Percentiles rank a stretch among this genome's conserved stretches.
Conservation (phyloP, 352 stramenopile genomes). For the Pythium dissimile region DNA sequence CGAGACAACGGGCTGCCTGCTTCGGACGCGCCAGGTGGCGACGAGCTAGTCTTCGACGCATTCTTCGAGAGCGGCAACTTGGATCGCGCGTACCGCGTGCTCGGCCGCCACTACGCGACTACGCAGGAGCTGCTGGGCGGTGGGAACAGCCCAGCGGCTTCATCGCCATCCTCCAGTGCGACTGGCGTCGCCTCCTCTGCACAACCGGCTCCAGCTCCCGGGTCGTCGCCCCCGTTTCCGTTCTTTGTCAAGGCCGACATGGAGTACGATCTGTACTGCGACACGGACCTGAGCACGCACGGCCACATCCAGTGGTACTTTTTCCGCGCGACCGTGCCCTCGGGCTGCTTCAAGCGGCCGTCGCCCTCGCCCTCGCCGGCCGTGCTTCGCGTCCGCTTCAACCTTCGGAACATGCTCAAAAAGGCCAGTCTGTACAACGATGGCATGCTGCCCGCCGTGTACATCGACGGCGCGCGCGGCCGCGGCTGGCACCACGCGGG, state of each 20-base stretch:
- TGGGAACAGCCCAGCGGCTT: background rate
- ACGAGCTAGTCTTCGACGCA: constrained; percentile 53
- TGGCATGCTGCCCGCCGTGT: constrained; percentile 82
- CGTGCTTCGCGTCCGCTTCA: constrained; percentile 56
- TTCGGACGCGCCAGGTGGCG: background rate
- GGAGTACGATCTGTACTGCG: constrained; percentile 77
- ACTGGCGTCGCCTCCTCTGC: background rate
- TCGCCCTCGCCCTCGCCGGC: background rate
- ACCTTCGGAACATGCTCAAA: constrained; percentile 88
- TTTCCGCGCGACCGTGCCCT: constrained; percentile 48
- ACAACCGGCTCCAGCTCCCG: too few relatives aligned
- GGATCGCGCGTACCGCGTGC: constrained; percentile 58
- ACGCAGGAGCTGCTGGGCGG: constrained; percentile 32
- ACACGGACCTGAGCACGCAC: constrained; percentile 64
- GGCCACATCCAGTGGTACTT: constrained; percentile 91
- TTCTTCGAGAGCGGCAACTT: constrained; percentile 82
- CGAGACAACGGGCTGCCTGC: too few relatives aligned
- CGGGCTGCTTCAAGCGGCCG: background rate
- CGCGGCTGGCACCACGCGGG: constrained; percentile 74
- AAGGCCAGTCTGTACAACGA: constrained; percentile 83
- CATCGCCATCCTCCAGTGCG: background rate
- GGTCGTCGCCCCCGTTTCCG: constrained; percentile 32
- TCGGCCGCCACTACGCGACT: constrained; percentile 48
- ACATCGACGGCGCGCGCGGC: constrained; percentile 23
- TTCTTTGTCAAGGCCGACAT: constrained; percentile 57